These are phyloP conservation scores for Fusarium gaditjirri DNA, from an alignment of 2,329 filamentous ascomycete genomes.

Conservation along the genomic window DNA sequence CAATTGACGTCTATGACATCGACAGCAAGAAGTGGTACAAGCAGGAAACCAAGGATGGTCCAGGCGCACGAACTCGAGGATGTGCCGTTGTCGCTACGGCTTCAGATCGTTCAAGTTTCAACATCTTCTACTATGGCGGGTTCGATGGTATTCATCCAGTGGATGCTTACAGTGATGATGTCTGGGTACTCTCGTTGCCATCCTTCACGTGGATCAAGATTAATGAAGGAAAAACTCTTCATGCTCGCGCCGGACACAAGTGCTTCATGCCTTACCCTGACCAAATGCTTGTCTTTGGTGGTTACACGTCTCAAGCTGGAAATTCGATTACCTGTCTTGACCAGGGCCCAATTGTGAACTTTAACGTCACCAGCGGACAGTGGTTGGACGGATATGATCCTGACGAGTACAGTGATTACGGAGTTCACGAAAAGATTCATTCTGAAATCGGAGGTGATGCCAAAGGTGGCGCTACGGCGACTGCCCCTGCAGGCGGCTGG, in stretches of 20 bases:
- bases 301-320: conserved; percentile 59
- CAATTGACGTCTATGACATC: conserved; percentile 82
- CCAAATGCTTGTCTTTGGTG: conserved; percentile 83
- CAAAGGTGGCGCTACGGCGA: conserved; percentile 75
- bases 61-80: conserved; percentile 70
- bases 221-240: conserved; percentile 58
- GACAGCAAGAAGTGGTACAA: conserved; percentile 73
- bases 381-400: conserved; percentile 81
- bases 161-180: conserved; percentile 67
- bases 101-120: conserved; percentile 77
- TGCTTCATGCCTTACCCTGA: conserved; percentile 81
- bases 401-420: conserved; percentile 70
- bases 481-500: conserved; percentile 70
- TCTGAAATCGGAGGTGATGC: conserved; percentile 74
- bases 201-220: conserved; percentile 81
- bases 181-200: conserved; percentile 84
- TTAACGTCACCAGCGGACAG: conserved; percentile 74
- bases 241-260: conserved; percentile 75
- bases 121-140: conserved; percentile 87
- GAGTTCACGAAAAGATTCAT: conserved; percentile 72
- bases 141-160: conserved; percentile 64
- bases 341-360: conserved; percentile 68
- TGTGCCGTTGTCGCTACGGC: conserved; percentile 81
- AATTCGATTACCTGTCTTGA: conserved; percentile 56
- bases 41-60: conserved; percentile 71